phyloP scores from a whole-genome alignment of 768 basidiomycete genomes.

The Chalciporus chontae region DNA sequence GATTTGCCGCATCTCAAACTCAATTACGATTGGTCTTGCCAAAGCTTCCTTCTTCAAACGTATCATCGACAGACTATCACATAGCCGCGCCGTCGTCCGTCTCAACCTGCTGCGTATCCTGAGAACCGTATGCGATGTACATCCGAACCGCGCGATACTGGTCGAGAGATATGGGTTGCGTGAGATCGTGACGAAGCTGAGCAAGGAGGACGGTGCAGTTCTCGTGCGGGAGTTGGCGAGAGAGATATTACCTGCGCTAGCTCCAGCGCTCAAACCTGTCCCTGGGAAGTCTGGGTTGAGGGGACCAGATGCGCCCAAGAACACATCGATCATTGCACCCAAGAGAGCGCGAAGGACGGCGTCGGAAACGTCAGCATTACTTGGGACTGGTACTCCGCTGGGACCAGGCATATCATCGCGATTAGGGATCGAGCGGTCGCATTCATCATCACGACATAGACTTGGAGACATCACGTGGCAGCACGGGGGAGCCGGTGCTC shows the following conservation, averaged over 20 bases:
- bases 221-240: conserved; percentile 86
- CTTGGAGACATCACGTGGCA: conserved; percentile 68
- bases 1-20: conserved; percentile 76
- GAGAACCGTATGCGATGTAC: conserved; percentile 82
- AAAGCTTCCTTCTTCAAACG: conserved; percentile 84
- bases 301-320: conserved; percentile 37
- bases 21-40: conserved; percentile 72
- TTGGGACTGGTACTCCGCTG: conserved; percentile 18
- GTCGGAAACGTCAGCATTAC: conserved; percentile 56
- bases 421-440: conserved; percentile 33
- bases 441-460: conserved; percentile 45
- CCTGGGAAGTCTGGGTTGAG: conserved; percentile 28
- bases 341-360: conserved; percentile 66
- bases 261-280: conserved; percentile 64
- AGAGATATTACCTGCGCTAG: conserved; percentile 77
- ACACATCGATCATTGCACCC: conserved; percentile 47
- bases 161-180: conserved; percentile 81
- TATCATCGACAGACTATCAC: conserved; percentile 74
- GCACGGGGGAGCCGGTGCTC: conserved; percentile 11
- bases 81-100: conserved; percentile 80
- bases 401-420: conserved; percentile 22
- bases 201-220: conserved; percentile 84
- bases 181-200: conserved; percentile 76
- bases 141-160: conserved; percentile 78
- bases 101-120: conserved; percentile 86